A percentile compares a stretch with the other conserved stretches of the same genome.
These are phyloP conservation scores for Tubosaeta brunneosetosa DNA, from an alignment of 768 basidiomycete species.

Conservation along the genomic window DNA sequence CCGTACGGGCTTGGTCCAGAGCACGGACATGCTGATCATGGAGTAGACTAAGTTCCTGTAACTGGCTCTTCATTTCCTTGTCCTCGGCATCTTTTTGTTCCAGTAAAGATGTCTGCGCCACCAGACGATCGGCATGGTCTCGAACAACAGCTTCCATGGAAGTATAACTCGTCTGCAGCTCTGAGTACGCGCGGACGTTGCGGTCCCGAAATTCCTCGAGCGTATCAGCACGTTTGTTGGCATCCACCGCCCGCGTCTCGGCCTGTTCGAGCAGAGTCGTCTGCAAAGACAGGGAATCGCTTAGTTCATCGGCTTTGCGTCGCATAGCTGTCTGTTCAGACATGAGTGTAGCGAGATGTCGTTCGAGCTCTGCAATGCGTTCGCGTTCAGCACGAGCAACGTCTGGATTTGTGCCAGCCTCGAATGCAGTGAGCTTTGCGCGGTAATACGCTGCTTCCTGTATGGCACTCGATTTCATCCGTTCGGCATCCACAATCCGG, in stretches of 20 bases:
- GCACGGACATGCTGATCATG: conserved; percentile 85
- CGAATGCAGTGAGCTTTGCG: conserved; percentile 87
- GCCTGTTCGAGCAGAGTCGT: conserved; percentile 75
- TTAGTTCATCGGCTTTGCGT: conserved; percentile 66
- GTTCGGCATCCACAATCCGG: conserved; percentile 74
- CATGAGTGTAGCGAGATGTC: conserved; percentile 55
- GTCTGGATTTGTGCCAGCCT: conserved; percentile 63
- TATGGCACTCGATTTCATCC: conserved; percentile 67
- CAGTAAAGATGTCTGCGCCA: conserved; percentile 66
- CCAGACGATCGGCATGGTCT: conserved; percentile 71
- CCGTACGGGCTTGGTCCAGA: conserved; percentile 78
- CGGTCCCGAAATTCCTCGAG: conserved; percentile 67
- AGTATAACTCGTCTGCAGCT: conserved; percentile 62
- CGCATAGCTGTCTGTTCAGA: conserved; percentile 63
- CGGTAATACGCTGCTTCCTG: conserved; percentile 97
- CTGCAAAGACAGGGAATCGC: conserved; percentile 69
- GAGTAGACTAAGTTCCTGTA: conserved; percentile 65
- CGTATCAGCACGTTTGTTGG: conserved; percentile 68
- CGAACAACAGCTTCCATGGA: conserved; percentile 60
- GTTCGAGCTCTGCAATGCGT: conserved; percentile 70
- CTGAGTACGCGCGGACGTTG: conserved; percentile 58
- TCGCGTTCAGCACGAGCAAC: conserved; percentile 70
- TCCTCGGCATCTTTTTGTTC: conserved; percentile 82
- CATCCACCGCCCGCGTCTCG: conserved; percentile 71
- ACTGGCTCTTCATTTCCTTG: conserved; percentile 53